Base-by-base conservation (phyloP, 2,329 filamentous ascomycete species). In the Curvularia spicifera region DNA sequence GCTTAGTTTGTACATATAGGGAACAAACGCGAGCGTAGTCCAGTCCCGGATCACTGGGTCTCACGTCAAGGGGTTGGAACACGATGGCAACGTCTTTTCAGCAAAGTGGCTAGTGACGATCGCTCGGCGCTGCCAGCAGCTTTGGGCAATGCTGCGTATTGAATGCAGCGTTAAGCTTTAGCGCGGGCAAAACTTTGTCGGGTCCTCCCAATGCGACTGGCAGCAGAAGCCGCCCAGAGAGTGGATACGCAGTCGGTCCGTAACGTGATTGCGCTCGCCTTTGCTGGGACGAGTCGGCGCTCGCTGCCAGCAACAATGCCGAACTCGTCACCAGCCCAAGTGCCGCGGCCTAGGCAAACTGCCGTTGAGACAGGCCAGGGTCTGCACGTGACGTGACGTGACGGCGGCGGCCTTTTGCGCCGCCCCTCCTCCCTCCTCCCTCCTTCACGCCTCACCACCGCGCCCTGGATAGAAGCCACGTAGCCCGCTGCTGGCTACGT, bases 121-220 rank as follows among this genome's bases (percentile, higher is more conserved):
- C 56, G 35, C 56, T 55, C 56, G 56, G 51, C 53, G 56, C 18
- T 50, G 45, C 33, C 20, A 45, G 51, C 56, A 43, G 35, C 45
- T 54, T 58, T 44, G 46, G 56, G 56, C 43, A 58, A 55, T 40
- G 29, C 45, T 54, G 56, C 24, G 39, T 58, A 46, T 46, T 39
- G 51, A 55, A 50, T 54, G 51, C 56, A 58, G 45, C 45, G 43
- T 45, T 42, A 45, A 51, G 39, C 45, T 58, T 37, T 58, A 58
- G 56, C 56, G 56, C 51, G 28, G 37, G 33, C 56, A 46, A 58
- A 58, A 58, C 56, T 45, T 46, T 54, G 45, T 58, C 56, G 51
- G 51, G 26, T 53, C 18, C 48, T 58, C 28, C 56, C 50, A 58
- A 55, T 51, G 51, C 31, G 20, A 24, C 40, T 50, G 31, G 35